Conservation (phyloP, 192 early-diverging fungal species). For the Geranomyces michiganensis region DNA sequence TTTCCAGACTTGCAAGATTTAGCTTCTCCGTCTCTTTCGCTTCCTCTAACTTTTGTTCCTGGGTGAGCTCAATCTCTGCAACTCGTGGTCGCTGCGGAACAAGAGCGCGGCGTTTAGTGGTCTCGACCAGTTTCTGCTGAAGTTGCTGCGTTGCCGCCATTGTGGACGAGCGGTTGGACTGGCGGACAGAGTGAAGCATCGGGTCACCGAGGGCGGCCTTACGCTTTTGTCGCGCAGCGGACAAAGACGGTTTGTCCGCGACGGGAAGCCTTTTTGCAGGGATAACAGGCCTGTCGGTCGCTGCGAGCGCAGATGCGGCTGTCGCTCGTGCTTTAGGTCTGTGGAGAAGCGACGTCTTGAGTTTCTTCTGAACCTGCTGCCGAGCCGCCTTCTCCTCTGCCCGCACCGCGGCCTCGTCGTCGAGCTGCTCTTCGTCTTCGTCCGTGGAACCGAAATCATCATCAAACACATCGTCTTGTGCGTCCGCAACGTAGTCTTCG, state of each 20-base stretch:
- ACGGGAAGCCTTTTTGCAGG: not conserved
- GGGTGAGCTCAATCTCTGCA: conserved; percentile 35
- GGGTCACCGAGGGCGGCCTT: not conserved
- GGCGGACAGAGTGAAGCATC: conserved; percentile 11
- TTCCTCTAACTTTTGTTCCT: conserved; percentile 36
- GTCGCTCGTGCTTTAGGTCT: not conserved
- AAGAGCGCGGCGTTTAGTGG: conserved; percentile 13
- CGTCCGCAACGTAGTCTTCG: conserved; percentile 34
- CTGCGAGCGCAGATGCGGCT: not conserved
- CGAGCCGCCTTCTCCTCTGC: conserved; percentile 25
- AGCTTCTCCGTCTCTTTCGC: conserved; percentile 39
- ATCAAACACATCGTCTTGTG: conserved; percentile 40
- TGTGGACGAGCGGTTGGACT: conserved; percentile 33
- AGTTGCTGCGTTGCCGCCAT: conserved; percentile 28
- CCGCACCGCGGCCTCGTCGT: conserved; percentile 31
- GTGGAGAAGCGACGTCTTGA: not conserved
- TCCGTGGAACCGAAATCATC: conserved; percentile 37
- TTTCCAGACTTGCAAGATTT: conserved; percentile 31
- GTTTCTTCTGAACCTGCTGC: not conserved
- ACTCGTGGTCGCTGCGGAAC: conserved; percentile 13
- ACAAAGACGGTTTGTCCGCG: not conserved
- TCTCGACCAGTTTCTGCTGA: conserved; percentile 19
- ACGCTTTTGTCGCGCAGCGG: not conserved
- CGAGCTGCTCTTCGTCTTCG: conserved; percentile 28
- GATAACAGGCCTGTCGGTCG: not conserved